Conservation (phyloP, 2,329 filamentous ascomycete genomes). For the Pseudofabraea citricarpa region DNA sequence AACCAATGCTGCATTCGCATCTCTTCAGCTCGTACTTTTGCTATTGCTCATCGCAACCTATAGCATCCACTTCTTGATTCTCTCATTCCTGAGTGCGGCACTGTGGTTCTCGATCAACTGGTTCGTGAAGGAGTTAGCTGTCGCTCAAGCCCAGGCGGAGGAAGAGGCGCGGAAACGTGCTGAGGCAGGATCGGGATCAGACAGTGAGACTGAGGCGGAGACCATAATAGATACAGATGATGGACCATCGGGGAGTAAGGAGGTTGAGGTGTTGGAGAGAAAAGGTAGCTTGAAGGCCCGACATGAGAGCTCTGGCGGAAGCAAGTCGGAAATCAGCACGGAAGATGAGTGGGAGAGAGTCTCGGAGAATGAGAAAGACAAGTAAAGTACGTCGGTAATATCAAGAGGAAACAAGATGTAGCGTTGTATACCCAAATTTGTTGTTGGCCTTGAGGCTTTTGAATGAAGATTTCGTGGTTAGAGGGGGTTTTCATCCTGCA, state of each 20-base stretch:
- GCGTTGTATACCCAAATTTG: slow-evolving; percentile 2
- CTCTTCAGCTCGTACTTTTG: slow-evolving; percentile 75
- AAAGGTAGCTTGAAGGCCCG: slow-evolving; percentile 24
- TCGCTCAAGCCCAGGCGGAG: slow-evolving; percentile 39
- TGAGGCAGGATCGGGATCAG: slow-evolving; percentile 19
- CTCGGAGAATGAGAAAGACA: slow-evolving; percentile 63
- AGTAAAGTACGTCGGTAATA: slow-evolving; percentile 30
- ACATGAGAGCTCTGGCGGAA: slow-evolving; percentile 30
- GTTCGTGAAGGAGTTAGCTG: slow-evolving; percentile 70
- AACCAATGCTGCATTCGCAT: slow-evolving; percentile 84
- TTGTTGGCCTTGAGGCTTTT: too few relatives aligned
- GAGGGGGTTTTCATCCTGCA: too few relatives aligned
- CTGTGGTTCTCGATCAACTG: slow-evolving; percentile 97
- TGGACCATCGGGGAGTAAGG: slow-evolving; percentile 19
- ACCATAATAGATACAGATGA: slow-evolving; percentile 41
- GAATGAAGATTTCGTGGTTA: too few relatives aligned
- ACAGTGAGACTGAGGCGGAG: slow-evolving; percentile 42
- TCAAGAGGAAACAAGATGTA: neutral
- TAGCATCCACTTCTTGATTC: slow-evolving; percentile 81
- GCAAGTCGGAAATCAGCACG: slow-evolving; percentile 63
- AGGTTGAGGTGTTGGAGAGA: slow-evolving; percentile 20
- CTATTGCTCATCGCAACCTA: slow-evolving; percentile 73
- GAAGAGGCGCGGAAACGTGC: slow-evolving; percentile 29
- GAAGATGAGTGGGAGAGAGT: slow-evolving; percentile 99
- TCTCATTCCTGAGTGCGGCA: slow-evolving; percentile 73